A percentile compares a stretch with the other conserved stretches of the same genome.
Conservation (phyloP, 1,139 yeast genomes). For the Yamadazyma diospyri region DNA sequence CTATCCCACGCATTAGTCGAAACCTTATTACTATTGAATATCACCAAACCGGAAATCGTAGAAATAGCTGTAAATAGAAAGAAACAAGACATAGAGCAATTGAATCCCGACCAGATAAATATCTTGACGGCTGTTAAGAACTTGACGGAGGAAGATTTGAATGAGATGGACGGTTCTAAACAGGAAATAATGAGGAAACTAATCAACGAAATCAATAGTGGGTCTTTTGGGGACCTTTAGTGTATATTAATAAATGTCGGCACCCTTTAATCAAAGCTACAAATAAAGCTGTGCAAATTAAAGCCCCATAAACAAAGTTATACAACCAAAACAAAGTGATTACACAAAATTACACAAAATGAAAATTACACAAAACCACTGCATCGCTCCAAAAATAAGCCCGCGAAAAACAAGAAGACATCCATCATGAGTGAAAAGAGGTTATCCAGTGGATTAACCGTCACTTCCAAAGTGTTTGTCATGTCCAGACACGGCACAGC, state of each 20-base stretch:
- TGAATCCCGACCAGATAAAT: constrained; percentile 47
- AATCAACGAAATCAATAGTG: constrained; percentile 40
- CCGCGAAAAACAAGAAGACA: too few species aligned
- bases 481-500: constrained; percentile 89
- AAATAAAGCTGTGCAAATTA: too few species aligned
- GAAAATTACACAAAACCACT: too few species aligned
- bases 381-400: too few species aligned
- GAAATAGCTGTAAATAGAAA: constrained; percentile 37
- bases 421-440: too few species aligned
- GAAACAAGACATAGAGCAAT: constrained; percentile 36
- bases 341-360: too few species aligned
- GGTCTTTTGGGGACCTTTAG: constrained; percentile 37
- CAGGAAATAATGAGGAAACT: constrained; percentile 33
- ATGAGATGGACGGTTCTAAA: constrained; percentile 59
- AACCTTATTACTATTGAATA: constrained; percentile 57
- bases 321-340: too few species aligned
- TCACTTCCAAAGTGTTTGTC: constrained; percentile 88
- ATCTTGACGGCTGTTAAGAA: constrained; percentile 54
- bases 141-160: constrained; percentile 63
- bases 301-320: too few species aligned
- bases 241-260: too few species aligned
- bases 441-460: constrained; percentile 57
- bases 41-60: constrained; percentile 54
- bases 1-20: constrained; percentile 81
- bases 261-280: too few species aligned